Conservation (phyloP, 805 yeast species). For the Metahyphopichia silvanorum region DNA sequence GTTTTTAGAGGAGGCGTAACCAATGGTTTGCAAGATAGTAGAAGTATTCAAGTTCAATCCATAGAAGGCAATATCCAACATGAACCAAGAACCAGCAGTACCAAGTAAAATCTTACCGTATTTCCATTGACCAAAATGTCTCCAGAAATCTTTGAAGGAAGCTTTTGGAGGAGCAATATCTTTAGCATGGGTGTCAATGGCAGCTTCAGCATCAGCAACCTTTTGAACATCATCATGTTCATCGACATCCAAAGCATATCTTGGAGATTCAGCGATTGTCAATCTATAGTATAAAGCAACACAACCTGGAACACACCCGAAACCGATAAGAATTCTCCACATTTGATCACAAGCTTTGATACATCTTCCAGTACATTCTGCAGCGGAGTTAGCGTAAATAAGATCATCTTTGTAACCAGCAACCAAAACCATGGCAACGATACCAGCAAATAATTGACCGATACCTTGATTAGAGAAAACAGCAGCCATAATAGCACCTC, state of each 20-base stretch:
- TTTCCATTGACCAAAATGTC: conserved; percentile 83
- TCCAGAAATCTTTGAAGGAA: conserved; percentile 65
- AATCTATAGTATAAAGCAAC: conserved; percentile 86
- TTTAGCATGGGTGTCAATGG: conserved; percentile 33
- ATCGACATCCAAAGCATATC: conserved; percentile 78
- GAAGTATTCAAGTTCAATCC: conserved; percentile 86
- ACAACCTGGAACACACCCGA: conserved; percentile 87
- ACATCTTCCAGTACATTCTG: conserved; percentile 67
- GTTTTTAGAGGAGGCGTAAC: conserved; percentile 70
- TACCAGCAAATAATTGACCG: conserved; percentile 89
- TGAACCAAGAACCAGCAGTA: conserved; percentile 90
- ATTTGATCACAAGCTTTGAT: conserved; percentile 80
- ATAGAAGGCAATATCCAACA: conserved; percentile 85
- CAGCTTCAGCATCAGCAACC: conserved; percentile 50
- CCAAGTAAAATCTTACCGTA: conserved; percentile 80
- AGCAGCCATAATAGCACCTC: conserved; percentile 97
- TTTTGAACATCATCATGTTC: conserved; percentile 54
- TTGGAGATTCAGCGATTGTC: conserved; percentile 93
- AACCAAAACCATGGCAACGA: conserved; percentile 72
- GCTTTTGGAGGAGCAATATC: conserved; percentile 71
- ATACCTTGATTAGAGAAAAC: conserved; percentile 96
- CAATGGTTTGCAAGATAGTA: conserved; percentile 74
- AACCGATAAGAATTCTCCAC: conserved; percentile 91
- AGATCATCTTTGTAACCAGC: conserved; percentile 72
- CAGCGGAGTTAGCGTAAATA: conserved; percentile 47